Conservation (phyloP, 148 eudicot genomes). For the Mesembryanthemum crystallinum region DNA sequence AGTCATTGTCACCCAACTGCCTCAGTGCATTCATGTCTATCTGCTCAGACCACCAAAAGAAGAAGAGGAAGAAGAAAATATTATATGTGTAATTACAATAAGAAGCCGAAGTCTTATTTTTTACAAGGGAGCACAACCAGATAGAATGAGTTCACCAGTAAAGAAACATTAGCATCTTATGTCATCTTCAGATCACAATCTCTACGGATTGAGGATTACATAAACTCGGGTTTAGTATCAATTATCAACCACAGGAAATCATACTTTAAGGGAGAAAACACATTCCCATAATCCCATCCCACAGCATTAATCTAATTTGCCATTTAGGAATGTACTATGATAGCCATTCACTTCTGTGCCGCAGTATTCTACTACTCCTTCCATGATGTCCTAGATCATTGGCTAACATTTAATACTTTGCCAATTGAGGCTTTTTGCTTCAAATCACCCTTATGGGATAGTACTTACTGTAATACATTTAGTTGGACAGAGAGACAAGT, state of each 20-base stretch:
- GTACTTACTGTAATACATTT: too few relatives aligned
- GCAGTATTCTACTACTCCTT: too few relatives aligned
- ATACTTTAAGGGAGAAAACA: background rate
- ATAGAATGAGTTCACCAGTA: background rate
- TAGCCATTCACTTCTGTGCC: background rate
- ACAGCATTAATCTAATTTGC: background rate
- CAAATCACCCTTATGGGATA: too few relatives aligned
- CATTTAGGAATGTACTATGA: background rate
- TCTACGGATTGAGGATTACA: background rate
- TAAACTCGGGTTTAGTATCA: background rate
- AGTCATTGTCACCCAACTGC: constrained; percentile 83
- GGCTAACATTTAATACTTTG: too few relatives aligned
- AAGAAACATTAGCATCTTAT: background rate
- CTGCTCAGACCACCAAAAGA: constrained; percentile 41
- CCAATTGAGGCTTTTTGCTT: too few relatives aligned
- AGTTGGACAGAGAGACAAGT: too few relatives aligned
- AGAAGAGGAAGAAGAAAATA: background rate
- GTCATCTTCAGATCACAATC: background rate
- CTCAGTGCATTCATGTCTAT: constrained; percentile 75
- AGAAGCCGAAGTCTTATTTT: background rate
- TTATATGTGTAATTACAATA: constrained; percentile 14
- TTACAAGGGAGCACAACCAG: background rate
- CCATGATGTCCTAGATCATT: too few relatives aligned
- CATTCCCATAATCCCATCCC: background rate
- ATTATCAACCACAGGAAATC: background rate